Evolutionary conservation across 2,329 filamentous ascomycete genomes (phyloP), one percentile per base, ranked within the genome.

Genomic region (Mariannaea sp.): DNA sequence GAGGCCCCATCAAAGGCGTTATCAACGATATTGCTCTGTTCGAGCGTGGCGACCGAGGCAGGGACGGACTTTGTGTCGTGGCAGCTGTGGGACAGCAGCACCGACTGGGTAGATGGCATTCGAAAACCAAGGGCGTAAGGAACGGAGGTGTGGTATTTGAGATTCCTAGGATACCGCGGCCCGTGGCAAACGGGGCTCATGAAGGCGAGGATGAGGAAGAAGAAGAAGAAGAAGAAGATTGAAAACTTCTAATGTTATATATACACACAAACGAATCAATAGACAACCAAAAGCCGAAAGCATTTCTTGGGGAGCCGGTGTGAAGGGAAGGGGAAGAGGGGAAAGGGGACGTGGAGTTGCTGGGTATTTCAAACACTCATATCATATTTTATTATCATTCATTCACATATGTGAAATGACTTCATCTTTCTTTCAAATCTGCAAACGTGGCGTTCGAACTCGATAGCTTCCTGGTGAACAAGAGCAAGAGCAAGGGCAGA

Each of bases 71-170:
- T 2, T 93, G 90, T 64, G 82, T 97, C 22, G 86, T 95, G 10
- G 90, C 86, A n/a, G 94, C 88, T 13, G 82, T 96, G 1, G 92
- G 90, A 29, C 93, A 89, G 67, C 90, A 97, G 73, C 89, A 92
- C 71, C 83, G 91, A 38, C 76, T 97, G 35, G 94, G 92, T 4
- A 80, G 89, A 58, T 97, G 92, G 92, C 87, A 87, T 73, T 80
- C 80, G 52, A 71, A 80, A 19, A 71, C 73, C 39, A 77, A 76
- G 7, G 90, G 44, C 14, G 63, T 85, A 4, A 87, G 86, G 60
- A 97, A 96, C 68, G 90, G 90, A 6, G 89, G 89, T n/a, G 82
- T 94, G 19, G 81, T 97, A 8, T 95, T 96, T 68, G 92, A 96
- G 70, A 83, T 97, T 27, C 83, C 88, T 12, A 77, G 74, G 65